Conservation (phyloP, 805 yeast species). For the Candida orba region DNA sequence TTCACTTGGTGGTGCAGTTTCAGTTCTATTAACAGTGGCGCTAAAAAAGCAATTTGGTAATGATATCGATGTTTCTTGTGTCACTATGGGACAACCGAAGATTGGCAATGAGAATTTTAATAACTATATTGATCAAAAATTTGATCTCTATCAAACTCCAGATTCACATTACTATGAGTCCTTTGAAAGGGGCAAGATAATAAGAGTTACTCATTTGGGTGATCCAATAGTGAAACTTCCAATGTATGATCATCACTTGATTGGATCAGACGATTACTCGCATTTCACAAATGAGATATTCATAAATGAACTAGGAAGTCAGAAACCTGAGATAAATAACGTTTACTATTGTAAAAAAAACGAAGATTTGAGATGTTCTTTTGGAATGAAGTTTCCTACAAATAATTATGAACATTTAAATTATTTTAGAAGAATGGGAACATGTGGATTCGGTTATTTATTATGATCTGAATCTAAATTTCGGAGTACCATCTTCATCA, state of each 20-base stretch:
- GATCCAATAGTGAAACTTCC: constrained; percentile 24
- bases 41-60: neutral
- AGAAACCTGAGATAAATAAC: constrained; percentile 28
- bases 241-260: constrained; percentile 10
- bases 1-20: constrained; percentile 24
- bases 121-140: constrained; percentile 8
- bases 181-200: constrained; percentile 3
- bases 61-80: neutral
- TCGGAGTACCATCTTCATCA: constrained; percentile 28
- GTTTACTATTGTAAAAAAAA: constrained; percentile 73
- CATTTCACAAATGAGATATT: constrained; percentile 20
- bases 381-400: constrained; percentile 13
- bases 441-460: constrained; percentile 18
- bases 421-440: constrained; percentile 23
- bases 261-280: constrained; percentile 11
- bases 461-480: constrained; percentile 26
- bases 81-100: constrained; percentile 25
- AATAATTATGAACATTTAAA: constrained; percentile 23
- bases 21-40: constrained; percentile 12
- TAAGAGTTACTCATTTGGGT: constrained; percentile 19
- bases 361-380: constrained; percentile 48
- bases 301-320: constrained; percentile 17
- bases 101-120: constrained; percentile 17
- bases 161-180: neutral
- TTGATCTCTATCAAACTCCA: constrained; percentile 1